phyloP scores from a whole-genome alignment of 192 early-diverging fungal species.

The Gamsiella multidivaricata region DNA sequence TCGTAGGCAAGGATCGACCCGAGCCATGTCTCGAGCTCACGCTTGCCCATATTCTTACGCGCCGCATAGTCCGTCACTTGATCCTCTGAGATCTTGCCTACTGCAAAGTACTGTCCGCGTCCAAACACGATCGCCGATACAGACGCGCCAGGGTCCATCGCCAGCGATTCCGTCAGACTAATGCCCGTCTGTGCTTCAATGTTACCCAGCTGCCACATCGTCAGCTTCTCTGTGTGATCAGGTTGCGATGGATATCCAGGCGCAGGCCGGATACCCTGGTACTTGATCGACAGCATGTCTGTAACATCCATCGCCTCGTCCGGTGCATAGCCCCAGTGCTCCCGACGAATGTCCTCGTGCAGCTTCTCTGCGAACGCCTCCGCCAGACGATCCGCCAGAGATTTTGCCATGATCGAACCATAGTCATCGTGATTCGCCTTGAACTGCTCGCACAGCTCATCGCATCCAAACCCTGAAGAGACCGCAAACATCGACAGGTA shows the following conservation, averaged over 20 bases:
- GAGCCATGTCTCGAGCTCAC: conserved; percentile 57
- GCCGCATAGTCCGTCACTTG: conserved; percentile 70
- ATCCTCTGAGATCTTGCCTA: conserved; percentile 93
- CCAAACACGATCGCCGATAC: conserved; percentile 78
- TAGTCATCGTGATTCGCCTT: conserved; percentile 90
- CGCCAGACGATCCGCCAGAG: conserved; percentile 92
- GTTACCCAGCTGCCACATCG: conserved; percentile 92
- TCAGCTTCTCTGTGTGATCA: conserved; percentile 93
- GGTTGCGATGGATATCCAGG: conserved; percentile 96
- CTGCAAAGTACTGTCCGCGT: conserved; percentile 86
- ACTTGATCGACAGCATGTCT: conserved; percentile 91
- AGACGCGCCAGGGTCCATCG: conserved; percentile 92
- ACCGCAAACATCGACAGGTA: conserved; percentile 94
- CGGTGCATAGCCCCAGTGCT: conserved; percentile 89
- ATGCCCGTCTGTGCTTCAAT: conserved; percentile 86
- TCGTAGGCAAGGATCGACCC: conserved; percentile 54
- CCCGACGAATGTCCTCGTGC: conserved; percentile 89
- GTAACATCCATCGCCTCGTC: conserved; percentile 80
- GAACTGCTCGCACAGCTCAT: conserved; percentile 86
- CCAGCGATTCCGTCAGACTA: conserved; percentile 89
- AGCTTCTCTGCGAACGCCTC: conserved; percentile 92
- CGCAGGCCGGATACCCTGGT: conserved; percentile 95
- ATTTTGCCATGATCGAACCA: conserved; percentile 93
- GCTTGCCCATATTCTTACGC: conserved; percentile 47
- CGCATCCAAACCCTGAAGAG: conserved; percentile 89